Evolutionary conservation across 2,329 filamentous ascomycete genomes (phyloP), one percentile per base, ranked within the genome.

Genomic region (Exophiala phaeomuriformis): DNA sequence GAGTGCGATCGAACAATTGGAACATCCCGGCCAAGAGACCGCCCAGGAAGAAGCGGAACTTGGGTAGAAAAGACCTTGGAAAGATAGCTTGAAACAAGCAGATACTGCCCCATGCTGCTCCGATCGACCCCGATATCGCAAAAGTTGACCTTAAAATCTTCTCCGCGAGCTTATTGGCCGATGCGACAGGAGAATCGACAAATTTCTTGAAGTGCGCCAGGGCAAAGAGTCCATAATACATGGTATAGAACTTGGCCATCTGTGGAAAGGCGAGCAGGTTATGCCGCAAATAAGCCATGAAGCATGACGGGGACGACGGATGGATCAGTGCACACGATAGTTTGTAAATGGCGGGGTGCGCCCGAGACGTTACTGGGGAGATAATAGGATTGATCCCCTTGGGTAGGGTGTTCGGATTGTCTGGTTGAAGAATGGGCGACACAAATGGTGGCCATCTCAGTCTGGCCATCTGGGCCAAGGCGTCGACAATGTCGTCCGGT

Each of bases 281-380:
- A 71, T 93, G 94, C 56, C 88, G 87, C 43, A 96, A 73, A 67
- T 90, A 94, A 2, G 88, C 94, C 31, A 88, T 86, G 36, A 85
- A 79, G 69, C 91, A 98, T 12, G 88, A 95, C 1, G 91, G 90
- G 64, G 95, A 88, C 12, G 81, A 77, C 0, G 91, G 90, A 67
- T 98, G 91, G 2, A 97, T 81, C 1, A 91, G 79, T 1, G 91
- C 91, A 71, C 93, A 98, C 41, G 89, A 91, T 19, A 96, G 81
- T 29, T 62, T 52, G 6, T 81, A 84, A 67, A 95, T 91, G 40
- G 89, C 82, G 1, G 91, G 91, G 65, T 97, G 91, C 0, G 91
- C 91, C 30, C 86, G 81, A 1, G 86, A 84, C 1, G 88, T 89
- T 51, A 97, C 81, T 0, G 90, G 87, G 0, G 84, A 78, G 52